A percentile compares a stretch with the other conserved stretches of the same genome.
These are phyloP conservation scores for Botrytis porri DNA, from an alignment of 2,329 filamentous ascomycete species.

Conservation along the genomic window DNA sequence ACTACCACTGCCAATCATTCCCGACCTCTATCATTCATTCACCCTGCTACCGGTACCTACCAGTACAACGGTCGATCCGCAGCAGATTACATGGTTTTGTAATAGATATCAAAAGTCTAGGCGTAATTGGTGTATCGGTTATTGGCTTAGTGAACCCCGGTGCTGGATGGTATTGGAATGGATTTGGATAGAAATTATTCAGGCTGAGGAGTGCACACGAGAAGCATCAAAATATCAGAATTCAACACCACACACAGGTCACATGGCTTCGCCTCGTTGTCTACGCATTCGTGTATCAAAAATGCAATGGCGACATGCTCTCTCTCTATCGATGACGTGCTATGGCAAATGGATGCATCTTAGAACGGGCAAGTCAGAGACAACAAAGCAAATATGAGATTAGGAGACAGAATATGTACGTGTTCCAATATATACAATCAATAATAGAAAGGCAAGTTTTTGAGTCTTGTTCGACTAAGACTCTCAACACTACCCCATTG, in stretches of 20 bases:
- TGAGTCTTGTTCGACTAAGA: neutral
- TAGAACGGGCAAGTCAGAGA: neutral
- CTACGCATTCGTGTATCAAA: neutral
- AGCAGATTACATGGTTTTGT: neutral
- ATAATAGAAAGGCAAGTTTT: neutral
- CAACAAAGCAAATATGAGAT: neutral
- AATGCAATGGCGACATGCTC: neutral
- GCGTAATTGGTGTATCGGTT: neutral
- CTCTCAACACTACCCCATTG: neutral
- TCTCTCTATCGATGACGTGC: neutral
- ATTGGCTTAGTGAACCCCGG: too few relatives aligned
- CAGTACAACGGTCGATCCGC: neutral
- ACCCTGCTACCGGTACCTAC: neutral
- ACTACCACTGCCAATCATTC: neutral
- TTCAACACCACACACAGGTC: neutral
- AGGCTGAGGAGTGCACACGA: neutral
- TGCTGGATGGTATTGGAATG: neutral
- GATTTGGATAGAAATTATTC: neutral
- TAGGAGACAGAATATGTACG: neutral
- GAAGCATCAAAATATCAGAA: neutral
- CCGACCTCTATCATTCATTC: neutral
- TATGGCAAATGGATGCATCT: neutral
- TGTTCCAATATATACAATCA: neutral
- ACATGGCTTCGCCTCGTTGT: neutral
- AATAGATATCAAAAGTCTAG: neutral